A percentile compares a stretch with the other conserved stretches of the same genome.
These are phyloP conservation scores for Nasturtium officinale DNA, from an alignment of 345 rosid genomes.

Conservation along the genomic window DNA sequence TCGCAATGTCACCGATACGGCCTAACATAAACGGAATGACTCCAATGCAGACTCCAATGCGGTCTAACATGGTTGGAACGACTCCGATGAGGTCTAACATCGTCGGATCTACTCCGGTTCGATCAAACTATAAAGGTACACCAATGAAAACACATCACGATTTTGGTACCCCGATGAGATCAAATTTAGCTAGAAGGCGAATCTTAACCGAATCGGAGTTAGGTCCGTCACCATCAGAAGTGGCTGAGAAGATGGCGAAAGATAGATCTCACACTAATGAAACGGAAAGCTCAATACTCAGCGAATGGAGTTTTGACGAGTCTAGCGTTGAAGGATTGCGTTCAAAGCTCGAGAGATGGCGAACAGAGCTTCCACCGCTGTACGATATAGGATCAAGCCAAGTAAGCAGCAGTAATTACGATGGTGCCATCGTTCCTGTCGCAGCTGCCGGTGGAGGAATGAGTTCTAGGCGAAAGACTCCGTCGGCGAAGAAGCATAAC, in stretches of 20 bases:
- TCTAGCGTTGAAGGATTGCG: slow-evolving; percentile 71
- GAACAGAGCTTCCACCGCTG: slow-evolving; percentile 65
- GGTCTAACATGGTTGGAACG: slow-evolving; percentile 11
- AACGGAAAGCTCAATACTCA: slow-evolving; percentile 54
- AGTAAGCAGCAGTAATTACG: slow-evolving; percentile 11
- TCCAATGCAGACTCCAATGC: slow-evolving; percentile 31
- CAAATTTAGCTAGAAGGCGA: slow-evolving; percentile 32
- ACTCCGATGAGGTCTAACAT: slow-evolving; percentile 35
- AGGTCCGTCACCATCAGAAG: slow-evolving; percentile 87
- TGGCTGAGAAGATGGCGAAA: slow-evolving; percentile 60
- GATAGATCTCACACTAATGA: slow-evolving; percentile 41
- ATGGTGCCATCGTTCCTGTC: neutral
- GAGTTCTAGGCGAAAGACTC: slow-evolving; percentile 30
- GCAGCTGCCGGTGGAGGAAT: slow-evolving; percentile 26
- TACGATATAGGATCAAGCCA: slow-evolving; percentile 57
- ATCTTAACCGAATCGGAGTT: slow-evolving; percentile 66
- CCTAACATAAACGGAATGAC: slow-evolving; percentile 1
- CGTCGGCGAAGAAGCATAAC: slow-evolving; percentile 7
- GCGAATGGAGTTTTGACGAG: slow-evolving; percentile 59
- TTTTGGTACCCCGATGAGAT: slow-evolving; percentile 36
- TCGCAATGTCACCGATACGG: slow-evolving; percentile 34
- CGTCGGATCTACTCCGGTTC: slow-evolving; percentile 33
- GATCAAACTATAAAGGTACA: slow-evolving; percentile 30
- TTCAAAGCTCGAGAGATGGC: slow-evolving; percentile 84
- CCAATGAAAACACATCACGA: slow-evolving; percentile 38